phyloP scores from a whole-genome alignment of 2,329 filamentous ascomycete genomes.

The Trichoderma harzianum region DNA sequence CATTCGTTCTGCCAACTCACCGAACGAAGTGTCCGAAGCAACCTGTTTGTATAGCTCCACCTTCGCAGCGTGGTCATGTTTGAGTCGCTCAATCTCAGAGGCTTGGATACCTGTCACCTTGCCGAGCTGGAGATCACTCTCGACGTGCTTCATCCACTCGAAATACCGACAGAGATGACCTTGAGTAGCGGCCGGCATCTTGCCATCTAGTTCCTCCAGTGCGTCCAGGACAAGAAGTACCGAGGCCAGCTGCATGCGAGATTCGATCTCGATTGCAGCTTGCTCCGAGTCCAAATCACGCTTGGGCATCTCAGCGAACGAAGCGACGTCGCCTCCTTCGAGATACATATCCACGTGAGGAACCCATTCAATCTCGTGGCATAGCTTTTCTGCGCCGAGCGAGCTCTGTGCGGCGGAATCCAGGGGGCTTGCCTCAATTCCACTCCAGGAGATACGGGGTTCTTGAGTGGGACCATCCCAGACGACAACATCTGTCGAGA shows the following conservation, averaged over 20 bases:
- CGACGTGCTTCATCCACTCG: background rate
- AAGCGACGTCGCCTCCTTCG: background rate
- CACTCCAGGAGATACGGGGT: background rate
- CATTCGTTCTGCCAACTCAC: slow-evolving; percentile 9
- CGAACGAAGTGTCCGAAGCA: background rate
- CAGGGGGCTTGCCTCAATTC: slow-evolving; percentile 1
- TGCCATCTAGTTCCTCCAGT: background rate
- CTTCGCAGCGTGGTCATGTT: background rate
- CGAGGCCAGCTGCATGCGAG: background rate
- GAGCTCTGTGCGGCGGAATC: background rate
- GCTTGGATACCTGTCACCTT: background rate
- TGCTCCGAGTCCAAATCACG: background rate
- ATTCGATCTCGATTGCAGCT: background rate
- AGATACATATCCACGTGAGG: background rate
- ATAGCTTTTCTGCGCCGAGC: background rate
- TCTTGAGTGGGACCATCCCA: slow-evolving; percentile 2
- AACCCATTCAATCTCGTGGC: background rate
- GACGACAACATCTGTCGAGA: slow-evolving; percentile 1
- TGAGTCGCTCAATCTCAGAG: background rate
- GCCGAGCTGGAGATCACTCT: background rate
- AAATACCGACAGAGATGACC: background rate
- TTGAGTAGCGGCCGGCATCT: background rate
- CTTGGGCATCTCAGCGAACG: background rate
- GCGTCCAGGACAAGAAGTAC: background rate
- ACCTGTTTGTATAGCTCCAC: background rate